These are phyloP conservation scores for Chamaenerion angustifolium DNA, from an alignment of 345 rosid species.

Conservation along the genomic window DNA sequence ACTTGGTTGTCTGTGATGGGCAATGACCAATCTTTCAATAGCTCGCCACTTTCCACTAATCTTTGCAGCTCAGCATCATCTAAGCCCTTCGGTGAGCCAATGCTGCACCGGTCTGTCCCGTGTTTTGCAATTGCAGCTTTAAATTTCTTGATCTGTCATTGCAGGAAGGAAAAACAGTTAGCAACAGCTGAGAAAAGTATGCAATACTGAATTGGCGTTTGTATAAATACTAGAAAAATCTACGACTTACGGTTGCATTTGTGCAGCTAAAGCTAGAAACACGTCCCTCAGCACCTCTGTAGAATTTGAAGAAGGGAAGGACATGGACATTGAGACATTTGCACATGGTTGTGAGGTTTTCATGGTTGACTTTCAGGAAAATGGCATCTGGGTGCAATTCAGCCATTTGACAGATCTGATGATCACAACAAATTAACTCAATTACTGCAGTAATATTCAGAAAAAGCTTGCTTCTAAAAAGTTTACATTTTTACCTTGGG, in stretches of 20 bases:
- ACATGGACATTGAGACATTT: slow-evolving; percentile 48
- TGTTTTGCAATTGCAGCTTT: slow-evolving; percentile 50
- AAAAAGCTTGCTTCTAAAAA: background rate
- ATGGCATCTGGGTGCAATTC: slow-evolving; percentile 44
- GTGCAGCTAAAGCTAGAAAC: slow-evolving; percentile 74
- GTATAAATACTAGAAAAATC: no score
- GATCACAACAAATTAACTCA: background rate
- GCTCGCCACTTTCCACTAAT: slow-evolving; percentile 6
- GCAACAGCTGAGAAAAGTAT: no score
- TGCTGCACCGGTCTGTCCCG: slow-evolving; percentile 26
- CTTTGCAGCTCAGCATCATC: slow-evolving; percentile 25
- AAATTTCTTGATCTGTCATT: slow-evolving; percentile 49
- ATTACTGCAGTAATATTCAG: background rate
- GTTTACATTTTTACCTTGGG: slow-evolving; percentile 37
- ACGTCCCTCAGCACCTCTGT: slow-evolving; percentile 58
- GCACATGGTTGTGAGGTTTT: slow-evolving; percentile 52
- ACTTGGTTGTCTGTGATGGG: background rate
- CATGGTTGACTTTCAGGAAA: slow-evolving; percentile 61
- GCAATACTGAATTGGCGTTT: no score
- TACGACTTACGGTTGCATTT: slow-evolving; percentile 35
- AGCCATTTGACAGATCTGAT: slow-evolving; percentile 68
- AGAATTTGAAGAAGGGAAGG: slow-evolving; percentile 69
- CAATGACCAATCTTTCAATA: background rate
- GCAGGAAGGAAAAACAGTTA: background rate
- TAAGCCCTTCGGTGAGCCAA: slow-evolving; percentile 42